Evolutionary conservation across 2,329 filamentous ascomycete species (phyloP).

Genomic region (Nemania abortiva): DNA sequence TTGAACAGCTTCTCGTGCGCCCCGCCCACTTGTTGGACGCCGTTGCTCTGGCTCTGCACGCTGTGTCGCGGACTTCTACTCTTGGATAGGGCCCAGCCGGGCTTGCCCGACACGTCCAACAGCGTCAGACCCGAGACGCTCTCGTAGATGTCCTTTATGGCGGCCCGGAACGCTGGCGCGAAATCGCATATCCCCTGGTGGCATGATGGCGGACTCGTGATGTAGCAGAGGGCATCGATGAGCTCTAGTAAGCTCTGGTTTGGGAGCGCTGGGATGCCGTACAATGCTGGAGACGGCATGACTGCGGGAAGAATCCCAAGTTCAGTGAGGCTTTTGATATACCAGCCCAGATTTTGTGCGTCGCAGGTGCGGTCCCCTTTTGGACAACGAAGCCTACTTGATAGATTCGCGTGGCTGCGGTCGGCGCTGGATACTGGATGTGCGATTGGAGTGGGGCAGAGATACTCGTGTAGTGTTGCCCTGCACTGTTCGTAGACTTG

Average conservation of each 20-base stretch:
- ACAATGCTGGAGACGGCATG: conserved; percentile 37
- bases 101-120: conserved; percentile 61
- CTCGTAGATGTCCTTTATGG: conserved; percentile 64
- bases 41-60: conserved; percentile 50
- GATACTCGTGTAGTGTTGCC: conserved; percentile 60
- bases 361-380: conserved; percentile 64
- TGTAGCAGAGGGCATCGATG: conserved; percentile 57
- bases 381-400: conserved; percentile 60
- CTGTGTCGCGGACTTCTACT: conserved; percentile 28
- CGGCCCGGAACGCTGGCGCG: conserved; percentile 59
- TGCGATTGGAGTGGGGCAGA: conserved; percentile 43
- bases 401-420: conserved; percentile 30
- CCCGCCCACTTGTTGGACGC: conserved; percentile 45
- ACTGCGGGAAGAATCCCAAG: conserved; percentile 57
- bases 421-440: background rate
- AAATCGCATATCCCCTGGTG: conserved; percentile 62
- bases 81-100: conserved; percentile 60
- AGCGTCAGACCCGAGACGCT: conserved; percentile 64
- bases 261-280: conserved; percentile 43
- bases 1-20: conserved; percentile 42
- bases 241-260: conserved; percentile 60
- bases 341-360: conserved; percentile 65
- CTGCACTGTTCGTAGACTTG: conserved; percentile 63
- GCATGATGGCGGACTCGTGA: conserved; percentile 59
- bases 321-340: conserved; percentile 65